Evolutionary conservation across 2,329 filamentous ascomycete genomes (phyloP).

Genomic region (Neobulgaria alba): DNA sequence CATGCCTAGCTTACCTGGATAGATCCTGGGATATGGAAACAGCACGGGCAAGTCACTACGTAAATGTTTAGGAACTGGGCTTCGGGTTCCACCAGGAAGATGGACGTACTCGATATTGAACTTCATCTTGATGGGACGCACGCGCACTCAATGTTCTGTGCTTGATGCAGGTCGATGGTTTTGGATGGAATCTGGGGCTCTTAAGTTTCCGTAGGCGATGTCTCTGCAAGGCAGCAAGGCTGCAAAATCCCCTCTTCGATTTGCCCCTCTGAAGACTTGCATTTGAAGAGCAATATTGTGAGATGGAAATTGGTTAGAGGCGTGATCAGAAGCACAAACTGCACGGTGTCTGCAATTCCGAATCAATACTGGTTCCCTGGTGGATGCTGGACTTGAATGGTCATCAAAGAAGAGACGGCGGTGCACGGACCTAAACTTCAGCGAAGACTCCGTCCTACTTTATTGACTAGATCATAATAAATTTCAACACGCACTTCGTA

Average conservation of each 20-base stretch:
- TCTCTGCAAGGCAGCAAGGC: not conserved
- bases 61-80: constrained; percentile 13
- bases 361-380: too few species aligned
- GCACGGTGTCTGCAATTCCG: too few species aligned
- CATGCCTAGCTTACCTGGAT: constrained; percentile 38
- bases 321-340: too few species aligned
- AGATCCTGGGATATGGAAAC: constrained; percentile 68
- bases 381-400: too few species aligned
- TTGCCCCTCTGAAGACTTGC: too few species aligned
- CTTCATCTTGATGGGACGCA: constrained; percentile 49
- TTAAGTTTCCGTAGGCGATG: not conserved
- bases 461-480: too few species aligned
- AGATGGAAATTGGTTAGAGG: too few species aligned
- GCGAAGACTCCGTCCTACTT: too few species aligned
- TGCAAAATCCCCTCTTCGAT: not conserved
- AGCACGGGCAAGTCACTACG: constrained; percentile 59
- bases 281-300: too few species aligned
- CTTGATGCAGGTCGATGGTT: not conserved
- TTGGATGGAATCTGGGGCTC: not conserved
- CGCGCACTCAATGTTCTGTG: not conserved
- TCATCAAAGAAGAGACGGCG: too few species aligned
- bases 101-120: constrained; percentile 61
- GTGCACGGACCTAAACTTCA: too few species aligned
- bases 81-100: constrained; percentile 16
- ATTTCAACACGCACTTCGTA: too few species aligned